Evolutionary conservation across 2,329 filamentous ascomycete genomes (phyloP).

Genomic region (Nakataea oryzae): DNA sequence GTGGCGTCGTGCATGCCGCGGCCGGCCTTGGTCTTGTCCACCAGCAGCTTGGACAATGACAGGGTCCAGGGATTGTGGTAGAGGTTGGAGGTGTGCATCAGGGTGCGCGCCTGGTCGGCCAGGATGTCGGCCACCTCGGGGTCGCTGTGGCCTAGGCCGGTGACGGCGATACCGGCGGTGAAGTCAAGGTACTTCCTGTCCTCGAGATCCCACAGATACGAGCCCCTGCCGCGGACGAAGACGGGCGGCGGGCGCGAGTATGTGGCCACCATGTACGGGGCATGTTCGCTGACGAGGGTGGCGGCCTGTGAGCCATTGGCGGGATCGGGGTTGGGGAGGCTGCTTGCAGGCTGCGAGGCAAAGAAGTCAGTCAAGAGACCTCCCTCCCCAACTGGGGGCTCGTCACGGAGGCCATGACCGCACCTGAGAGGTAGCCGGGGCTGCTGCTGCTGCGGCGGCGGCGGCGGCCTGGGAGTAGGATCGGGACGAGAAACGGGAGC

Average conservation of each 20-base stretch:
- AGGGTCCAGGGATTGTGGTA: slow-evolving; percentile 98
- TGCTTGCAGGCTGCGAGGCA: neutral
- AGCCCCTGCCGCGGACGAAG: slow-evolving; percentile 80
- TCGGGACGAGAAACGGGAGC: neutral
- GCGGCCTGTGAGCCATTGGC: slow-evolving; percentile 37
- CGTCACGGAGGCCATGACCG: neutral
- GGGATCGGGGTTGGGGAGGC: slow-evolving; percentile 2
- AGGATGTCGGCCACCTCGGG: slow-evolving; percentile 65
- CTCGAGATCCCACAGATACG: slow-evolving; percentile 83
- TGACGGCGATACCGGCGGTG: slow-evolving; percentile 92
- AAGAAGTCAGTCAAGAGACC: neutral
- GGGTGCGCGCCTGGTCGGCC: slow-evolving; percentile 52
- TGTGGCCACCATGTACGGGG: slow-evolving; percentile 89
- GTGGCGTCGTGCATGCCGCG: slow-evolving; percentile 74
- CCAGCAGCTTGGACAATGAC: slow-evolving; percentile 71
- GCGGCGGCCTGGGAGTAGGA: slow-evolving; percentile 2
- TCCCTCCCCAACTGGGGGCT: neutral
- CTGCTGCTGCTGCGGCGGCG: neutral
- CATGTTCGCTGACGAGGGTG: slow-evolving; percentile 62
- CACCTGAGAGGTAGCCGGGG: slow-evolving; percentile 1
- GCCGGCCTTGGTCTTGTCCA: slow-evolving; percentile 68
- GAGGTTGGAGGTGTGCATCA: slow-evolving; percentile 89
- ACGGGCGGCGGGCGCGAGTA: slow-evolving; percentile 85
- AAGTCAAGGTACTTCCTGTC: slow-evolving; percentile 87
- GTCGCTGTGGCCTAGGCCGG: slow-evolving; percentile 84